These are phyloP conservation scores for Phaeosphaeriaceae sp. DNA, from an alignment of 2,329 filamentous ascomycete species.

Conservation along the genomic window DNA sequence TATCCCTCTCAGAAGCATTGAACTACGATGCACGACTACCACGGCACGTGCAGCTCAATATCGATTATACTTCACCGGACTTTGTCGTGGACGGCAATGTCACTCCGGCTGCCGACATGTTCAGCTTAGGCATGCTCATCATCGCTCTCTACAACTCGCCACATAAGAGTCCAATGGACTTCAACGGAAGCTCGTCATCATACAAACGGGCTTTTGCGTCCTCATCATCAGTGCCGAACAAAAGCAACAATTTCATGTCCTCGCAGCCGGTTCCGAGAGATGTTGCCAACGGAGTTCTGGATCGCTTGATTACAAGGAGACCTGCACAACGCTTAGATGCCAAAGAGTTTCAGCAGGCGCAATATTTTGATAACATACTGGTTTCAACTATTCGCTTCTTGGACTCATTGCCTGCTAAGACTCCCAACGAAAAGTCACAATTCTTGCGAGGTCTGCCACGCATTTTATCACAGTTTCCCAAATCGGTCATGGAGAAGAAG, in stretches of 20 bases:
- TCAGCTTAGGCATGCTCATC: conserved; percentile 87
- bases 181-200: conserved; percentile 77
- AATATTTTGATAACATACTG: conserved; percentile 96
- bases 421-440: conserved; percentile 84
- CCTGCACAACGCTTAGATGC: conserved; percentile 88
- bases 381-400: conserved; percentile 96
- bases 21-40: conserved; percentile 87
- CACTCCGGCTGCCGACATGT: conserved; percentile 85
- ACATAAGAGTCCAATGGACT: conserved; percentile 83
- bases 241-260: conserved; percentile 83
- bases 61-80: conserved; percentile 94
- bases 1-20: conserved; percentile 82
- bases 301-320: conserved; percentile 82
- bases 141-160: conserved; percentile 94
- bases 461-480: conserved; percentile 90
- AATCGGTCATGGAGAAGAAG: conserved; percentile 93
- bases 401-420: conserved; percentile 90
- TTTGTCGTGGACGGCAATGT: conserved; percentile 92
- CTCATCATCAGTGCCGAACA: conserved; percentile 77
- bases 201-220: conserved; percentile 86
- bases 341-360: conserved; percentile 89
- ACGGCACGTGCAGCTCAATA: conserved; percentile 80
- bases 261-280: conserved; percentile 81
- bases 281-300: conserved; percentile 75
- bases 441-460: conserved; percentile 89